Percentiles rank a stretch among this genome's conserved stretches.
phyloP scores from a whole-genome alignment of 495 filamentous ascomycete genomes.

The Neurospora sp. region DNA sequence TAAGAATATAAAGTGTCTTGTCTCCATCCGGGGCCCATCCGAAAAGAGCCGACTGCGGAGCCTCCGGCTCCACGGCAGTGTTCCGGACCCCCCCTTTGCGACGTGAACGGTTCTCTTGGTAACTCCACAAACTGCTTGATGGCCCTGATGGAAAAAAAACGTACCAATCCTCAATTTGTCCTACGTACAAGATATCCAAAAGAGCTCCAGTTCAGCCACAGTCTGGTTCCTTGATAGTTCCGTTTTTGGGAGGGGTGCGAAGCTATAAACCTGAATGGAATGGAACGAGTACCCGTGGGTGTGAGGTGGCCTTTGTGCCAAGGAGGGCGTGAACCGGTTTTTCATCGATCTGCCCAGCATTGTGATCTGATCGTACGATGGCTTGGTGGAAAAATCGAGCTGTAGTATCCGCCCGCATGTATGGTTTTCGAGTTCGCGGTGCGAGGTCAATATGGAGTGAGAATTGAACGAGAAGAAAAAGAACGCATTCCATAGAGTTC shows the following conservation, averaged over 20 bases:
- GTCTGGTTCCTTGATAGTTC: neutral
- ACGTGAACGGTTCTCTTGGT: neutral
- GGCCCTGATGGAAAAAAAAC: neutral
- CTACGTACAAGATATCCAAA: neutral
- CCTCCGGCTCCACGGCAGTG: neutral
- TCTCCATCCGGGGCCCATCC: neutral
- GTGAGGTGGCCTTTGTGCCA: neutral
- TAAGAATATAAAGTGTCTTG: neutral
- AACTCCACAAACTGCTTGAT: neutral
- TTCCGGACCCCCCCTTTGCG: neutral
- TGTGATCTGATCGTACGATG: neutral
- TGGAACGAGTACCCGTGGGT: neutral
- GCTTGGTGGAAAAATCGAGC: neutral
- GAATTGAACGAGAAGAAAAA: neutral
- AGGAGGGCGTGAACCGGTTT: neutral
- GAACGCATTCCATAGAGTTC: neutral
- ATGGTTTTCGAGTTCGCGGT: neutral
- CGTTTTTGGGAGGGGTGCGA: neutral
- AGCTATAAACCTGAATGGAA: neutral
- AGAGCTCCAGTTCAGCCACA: neutral
- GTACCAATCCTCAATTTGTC: neutral
- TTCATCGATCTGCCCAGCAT: neutral
- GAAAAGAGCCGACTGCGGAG: neutral
- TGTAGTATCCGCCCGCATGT: neutral
- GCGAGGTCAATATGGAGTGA: neutral